Evolutionary conservation across 306 rosid genomes (phyloP).

Genomic region (Myrica gale): DNA sequence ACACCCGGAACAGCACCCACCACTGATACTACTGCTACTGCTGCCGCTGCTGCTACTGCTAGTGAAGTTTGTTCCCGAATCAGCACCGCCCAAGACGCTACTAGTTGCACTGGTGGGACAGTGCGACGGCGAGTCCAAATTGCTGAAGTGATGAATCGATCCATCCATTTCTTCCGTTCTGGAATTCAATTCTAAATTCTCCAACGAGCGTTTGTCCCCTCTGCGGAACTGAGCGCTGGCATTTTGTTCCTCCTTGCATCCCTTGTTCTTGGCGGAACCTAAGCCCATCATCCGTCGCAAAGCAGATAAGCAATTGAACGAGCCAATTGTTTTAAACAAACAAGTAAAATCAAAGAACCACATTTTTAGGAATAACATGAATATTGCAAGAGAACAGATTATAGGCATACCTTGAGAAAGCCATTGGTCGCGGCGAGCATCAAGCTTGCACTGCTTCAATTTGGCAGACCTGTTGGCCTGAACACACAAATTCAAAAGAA

Average conservation of each 20-base stretch:
- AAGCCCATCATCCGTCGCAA: slow-evolving; percentile 33
- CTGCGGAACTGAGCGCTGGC: slow-evolving; percentile 37
- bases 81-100: slow-evolving; percentile 55
- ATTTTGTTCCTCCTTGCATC: slow-evolving; percentile 48
- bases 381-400: slow-evolving; percentile 4
- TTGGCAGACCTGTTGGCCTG: slow-evolving; percentile 88
- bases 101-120: slow-evolving; percentile 58
- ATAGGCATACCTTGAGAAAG: slow-evolving; percentile 68
- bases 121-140: slow-evolving; percentile 58
- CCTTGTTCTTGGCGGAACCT: slow-evolving; percentile 69
- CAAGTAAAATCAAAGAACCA: background rate
- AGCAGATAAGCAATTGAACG: slow-evolving; percentile 8
- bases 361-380: too few species aligned
- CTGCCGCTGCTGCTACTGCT: slow-evolving; percentile 60
- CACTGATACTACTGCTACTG: slow-evolving; percentile 60
- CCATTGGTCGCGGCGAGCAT: slow-evolving; percentile 99
- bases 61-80: slow-evolving; percentile 74
- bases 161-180: slow-evolving; percentile 47
- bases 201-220: slow-evolving; percentile 42
- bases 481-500: slow-evolving; percentile 3
- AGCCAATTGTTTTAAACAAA: slow-evolving; percentile 7
- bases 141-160: slow-evolving; percentile 55
- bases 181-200: slow-evolving; percentile 46
- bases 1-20: slow-evolving; percentile 81
- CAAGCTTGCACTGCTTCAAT: slow-evolving; percentile 96